Percentiles rank a stretch among this genome's conserved stretches.
These are phyloP conservation scores for Paramecium pentaurelia DNA, from an alignment of 73 alveolate species.

Conservation along the genomic window DNA sequence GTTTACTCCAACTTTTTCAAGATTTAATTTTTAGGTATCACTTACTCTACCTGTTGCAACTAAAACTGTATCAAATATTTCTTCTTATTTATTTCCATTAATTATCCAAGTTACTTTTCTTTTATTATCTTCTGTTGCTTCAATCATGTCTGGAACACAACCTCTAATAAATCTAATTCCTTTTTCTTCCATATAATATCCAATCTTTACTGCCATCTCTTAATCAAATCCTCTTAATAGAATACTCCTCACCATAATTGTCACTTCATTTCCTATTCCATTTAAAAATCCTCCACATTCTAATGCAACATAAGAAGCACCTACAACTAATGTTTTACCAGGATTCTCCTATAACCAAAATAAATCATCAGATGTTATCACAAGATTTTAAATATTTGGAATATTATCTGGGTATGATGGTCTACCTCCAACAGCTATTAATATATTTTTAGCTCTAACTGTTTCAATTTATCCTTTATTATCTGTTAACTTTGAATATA, in stretches of 20 bases:
- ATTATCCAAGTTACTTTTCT: slow-evolving; percentile 74
- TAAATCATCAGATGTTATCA: slow-evolving; percentile 84
- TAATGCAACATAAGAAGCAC: slow-evolving; percentile 94
- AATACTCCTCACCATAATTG: slow-evolving; percentile 97
- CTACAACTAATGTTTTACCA: slow-evolving; percentile 93
- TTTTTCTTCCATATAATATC: slow-evolving; percentile 79
- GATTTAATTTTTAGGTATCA: slow-evolving; percentile 74
- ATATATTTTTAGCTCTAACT: slow-evolving; percentile 31
- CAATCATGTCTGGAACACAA: slow-evolving; percentile 80
- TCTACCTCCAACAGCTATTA: slow-evolving; percentile 50
- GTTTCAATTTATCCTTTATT: not conserved
- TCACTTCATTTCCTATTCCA: slow-evolving; percentile 92
- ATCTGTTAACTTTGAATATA: slow-evolving; percentile 47
- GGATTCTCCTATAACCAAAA: slow-evolving; percentile 81
- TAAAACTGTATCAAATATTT: slow-evolving; percentile 88
- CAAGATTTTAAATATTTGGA: slow-evolving; percentile 1
- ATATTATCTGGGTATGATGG: slow-evolving; percentile 45
- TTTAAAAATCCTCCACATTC: slow-evolving; percentile 98
- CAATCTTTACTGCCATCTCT: slow-evolving; percentile 95
- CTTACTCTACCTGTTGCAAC: slow-evolving; percentile 96
- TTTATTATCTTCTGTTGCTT: slow-evolving; percentile 73
- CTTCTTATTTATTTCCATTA: slow-evolving; percentile 74
- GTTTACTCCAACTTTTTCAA: slow-evolving; percentile 82
- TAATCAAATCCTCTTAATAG: slow-evolving; percentile 98
- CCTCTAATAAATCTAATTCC: slow-evolving; percentile 87